Conservation (phyloP, 78 protist species). For the Cavenderia fasciculata region DNA sequence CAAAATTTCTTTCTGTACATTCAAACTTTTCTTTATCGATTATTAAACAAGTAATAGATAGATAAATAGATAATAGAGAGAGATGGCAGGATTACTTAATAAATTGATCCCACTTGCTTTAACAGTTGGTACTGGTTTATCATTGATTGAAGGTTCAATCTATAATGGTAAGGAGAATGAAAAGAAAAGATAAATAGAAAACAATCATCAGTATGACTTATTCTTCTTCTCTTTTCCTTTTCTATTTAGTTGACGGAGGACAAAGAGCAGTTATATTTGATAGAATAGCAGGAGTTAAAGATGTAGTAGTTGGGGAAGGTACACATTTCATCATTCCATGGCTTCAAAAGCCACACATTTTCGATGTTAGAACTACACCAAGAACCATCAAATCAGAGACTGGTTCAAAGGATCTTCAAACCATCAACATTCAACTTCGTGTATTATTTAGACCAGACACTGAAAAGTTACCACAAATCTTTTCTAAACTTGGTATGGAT, state of each 20-base stretch:
- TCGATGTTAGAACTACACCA: constrained; percentile 78
- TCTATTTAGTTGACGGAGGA: constrained; percentile 79
- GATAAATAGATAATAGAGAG: neutral
- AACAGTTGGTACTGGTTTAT: constrained; percentile 43
- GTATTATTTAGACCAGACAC: constrained; percentile 76
- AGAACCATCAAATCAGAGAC: constrained; percentile 72
- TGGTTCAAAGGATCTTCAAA: constrained; percentile 81
- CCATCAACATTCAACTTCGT: constrained; percentile 56
- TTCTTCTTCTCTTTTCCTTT: neutral
- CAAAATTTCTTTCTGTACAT: too few relatives aligned
- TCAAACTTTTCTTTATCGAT: too few relatives aligned
- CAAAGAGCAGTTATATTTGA: constrained; percentile 80
- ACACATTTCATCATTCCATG: constrained; percentile 77
- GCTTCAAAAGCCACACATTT: constrained; percentile 66
- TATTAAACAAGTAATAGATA: too few relatives aligned
- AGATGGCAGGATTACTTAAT: constrained; percentile 34
- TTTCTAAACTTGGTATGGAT: constrained; percentile 72
- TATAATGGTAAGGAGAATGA: constrained; percentile 24
- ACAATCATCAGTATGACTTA: neutral
- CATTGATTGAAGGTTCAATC: constrained; percentile 51
- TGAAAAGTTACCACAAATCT: constrained; percentile 56
- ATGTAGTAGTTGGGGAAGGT: constrained; percentile 70
- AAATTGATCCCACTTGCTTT: constrained; percentile 30
- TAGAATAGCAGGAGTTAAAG: constrained; percentile 64
- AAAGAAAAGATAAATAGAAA: neutral